Evolutionary conservation across 192 early-diverging fungal genomes (phyloP).

Genomic region (Glomus cerebriforme): DNA sequence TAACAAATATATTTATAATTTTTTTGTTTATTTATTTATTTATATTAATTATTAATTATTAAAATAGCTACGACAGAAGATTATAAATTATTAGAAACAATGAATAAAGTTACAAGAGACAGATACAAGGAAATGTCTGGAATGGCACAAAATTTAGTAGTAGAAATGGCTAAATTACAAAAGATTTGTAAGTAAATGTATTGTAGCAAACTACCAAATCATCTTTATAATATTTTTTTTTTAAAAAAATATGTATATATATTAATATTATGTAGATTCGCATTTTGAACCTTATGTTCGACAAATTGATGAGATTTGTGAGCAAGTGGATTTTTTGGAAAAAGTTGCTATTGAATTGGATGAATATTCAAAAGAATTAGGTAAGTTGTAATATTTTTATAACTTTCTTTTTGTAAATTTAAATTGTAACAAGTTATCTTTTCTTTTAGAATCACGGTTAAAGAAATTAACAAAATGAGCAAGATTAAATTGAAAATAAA

Average conservation of each 20-base stretch:
- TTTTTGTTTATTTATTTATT: background rate
- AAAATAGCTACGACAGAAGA: conserved; percentile 43
- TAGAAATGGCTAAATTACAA: conserved; percentile 44
- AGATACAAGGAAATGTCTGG: conserved; percentile 44
- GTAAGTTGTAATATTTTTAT: conserved; percentile 26
- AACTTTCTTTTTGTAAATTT: background rate
- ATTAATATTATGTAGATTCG: conserved; percentile 39
- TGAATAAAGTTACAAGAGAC: conserved; percentile 44
- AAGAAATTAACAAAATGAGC: background rate
- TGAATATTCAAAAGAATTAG: conserved; percentile 48
- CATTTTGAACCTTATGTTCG: conserved; percentile 48
- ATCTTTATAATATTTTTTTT: background rate
- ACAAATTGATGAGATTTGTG: conserved; percentile 47
- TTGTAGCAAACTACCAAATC: background rate
- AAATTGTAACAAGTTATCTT: background rate
- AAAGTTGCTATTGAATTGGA: conserved; percentile 45
- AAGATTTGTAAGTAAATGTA: conserved; percentile 42
- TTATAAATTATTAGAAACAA: conserved; percentile 45
- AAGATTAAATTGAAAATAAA: too few relatives aligned
- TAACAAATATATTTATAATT: background rate
- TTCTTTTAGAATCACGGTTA: conserved; percentile 1
- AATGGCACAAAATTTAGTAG: conserved; percentile 46
- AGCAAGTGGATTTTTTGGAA: conserved; percentile 46
- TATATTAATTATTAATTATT: conserved; percentile 1
- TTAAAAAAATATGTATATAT: background rate